Conservation (phyloP, 805 yeast genomes). For the Candida sonorensis region DNA sequence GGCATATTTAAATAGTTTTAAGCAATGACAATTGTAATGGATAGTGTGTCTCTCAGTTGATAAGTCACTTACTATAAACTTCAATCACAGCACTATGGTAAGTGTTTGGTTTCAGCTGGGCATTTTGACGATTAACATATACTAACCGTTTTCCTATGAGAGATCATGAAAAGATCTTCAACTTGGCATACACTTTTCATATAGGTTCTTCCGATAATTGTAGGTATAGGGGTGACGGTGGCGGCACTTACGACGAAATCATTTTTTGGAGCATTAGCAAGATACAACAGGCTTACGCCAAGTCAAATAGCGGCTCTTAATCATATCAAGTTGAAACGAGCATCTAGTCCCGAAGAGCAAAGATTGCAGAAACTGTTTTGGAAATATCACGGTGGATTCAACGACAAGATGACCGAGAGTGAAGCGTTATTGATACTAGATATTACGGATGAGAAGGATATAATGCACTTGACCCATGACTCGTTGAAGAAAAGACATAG, state of each 20-base stretch:
- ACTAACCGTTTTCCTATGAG: too few species aligned
- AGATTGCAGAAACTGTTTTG: conserved; percentile 23
- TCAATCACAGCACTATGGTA: too few species aligned
- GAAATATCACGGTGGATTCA: conserved; percentile 54
- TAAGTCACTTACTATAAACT: too few species aligned
- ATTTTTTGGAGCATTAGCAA: conserved; percentile 26
- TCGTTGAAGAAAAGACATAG: conserved; percentile 67
- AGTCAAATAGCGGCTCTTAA: conserved; percentile 35
- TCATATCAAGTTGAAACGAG: conserved; percentile 21
- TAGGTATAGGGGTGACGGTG: conserved; percentile 49
- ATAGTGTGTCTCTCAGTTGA: too few species aligned
- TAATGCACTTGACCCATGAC: conserved; percentile 39
- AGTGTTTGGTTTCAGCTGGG: too few species aligned
- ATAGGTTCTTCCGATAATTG: conserved; percentile 42
- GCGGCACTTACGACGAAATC: conserved; percentile 43
- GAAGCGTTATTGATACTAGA: conserved; percentile 65
- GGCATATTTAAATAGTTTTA: too few species aligned
- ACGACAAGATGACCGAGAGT: conserved; percentile 55
- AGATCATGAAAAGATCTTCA: too few species aligned
- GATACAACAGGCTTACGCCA: conserved; percentile 27
- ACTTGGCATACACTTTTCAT: too few species aligned
- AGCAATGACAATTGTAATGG: too few species aligned
- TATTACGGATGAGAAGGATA: conserved; percentile 50
- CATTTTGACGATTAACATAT: too few species aligned
- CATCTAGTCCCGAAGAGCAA: conserved; percentile 7